Evolutionary conservation across 345 rosid species (phyloP).

Genomic region (Populus nigra): DNA sequence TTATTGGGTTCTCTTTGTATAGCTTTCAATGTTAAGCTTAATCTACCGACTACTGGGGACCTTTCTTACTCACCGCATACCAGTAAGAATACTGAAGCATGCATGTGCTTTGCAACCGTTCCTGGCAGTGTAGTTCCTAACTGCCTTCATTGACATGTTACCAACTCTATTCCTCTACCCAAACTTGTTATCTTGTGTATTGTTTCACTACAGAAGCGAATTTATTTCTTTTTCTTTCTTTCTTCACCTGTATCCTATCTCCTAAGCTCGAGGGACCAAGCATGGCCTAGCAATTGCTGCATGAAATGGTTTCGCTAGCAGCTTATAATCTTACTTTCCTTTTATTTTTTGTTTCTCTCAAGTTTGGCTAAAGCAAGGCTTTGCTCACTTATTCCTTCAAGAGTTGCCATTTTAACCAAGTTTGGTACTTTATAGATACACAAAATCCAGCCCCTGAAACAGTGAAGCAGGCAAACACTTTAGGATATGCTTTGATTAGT

Average conservation of each 20-base stretch:
- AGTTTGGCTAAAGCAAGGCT: background rate
- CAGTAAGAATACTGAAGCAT: slow-evolving; percentile 7
- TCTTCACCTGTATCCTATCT: background rate
- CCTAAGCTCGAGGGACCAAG: background rate
- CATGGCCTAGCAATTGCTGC: background rate
- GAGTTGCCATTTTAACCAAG: background rate
- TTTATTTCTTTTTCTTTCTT: background rate
- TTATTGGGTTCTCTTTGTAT: slow-evolving; percentile 4
- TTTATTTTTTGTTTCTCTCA: background rate
- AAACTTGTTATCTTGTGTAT: slow-evolving; percentile 8
- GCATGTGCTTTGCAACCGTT: slow-evolving; percentile 21
- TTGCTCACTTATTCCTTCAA: background rate
- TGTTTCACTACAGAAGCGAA: background rate
- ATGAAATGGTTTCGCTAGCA: background rate
- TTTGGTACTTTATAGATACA: too few species aligned
- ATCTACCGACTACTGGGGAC: background rate
- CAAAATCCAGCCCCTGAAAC: too few species aligned
- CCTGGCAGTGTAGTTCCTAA: slow-evolving; percentile 1
- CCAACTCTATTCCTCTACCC: slow-evolving; percentile 10
- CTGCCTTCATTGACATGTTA: slow-evolving; percentile 19
- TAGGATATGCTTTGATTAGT: too few species aligned
- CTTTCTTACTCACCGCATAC: background rate
- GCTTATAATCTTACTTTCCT: background rate
- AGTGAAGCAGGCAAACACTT: too few species aligned
- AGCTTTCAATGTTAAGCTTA: background rate